Conservation (phyloP, 164 flowering plant genomes). For the Dillenia turbinata region DNA sequence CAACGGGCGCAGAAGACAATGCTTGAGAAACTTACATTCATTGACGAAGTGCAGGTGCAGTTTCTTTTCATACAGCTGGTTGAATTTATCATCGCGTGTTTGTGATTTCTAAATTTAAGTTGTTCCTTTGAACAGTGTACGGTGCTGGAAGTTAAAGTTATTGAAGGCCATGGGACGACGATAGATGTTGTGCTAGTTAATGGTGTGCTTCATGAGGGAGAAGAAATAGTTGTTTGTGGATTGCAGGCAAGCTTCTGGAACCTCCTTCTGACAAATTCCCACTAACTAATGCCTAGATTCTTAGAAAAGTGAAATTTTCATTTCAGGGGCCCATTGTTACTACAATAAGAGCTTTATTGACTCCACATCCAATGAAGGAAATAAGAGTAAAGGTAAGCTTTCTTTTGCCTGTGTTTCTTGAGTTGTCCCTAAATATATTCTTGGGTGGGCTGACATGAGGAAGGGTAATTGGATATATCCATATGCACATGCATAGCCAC, state of each 20-base stretch:
- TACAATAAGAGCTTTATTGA: constrained; percentile 79
- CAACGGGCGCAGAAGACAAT: constrained; percentile 94
- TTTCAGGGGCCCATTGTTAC: constrained; percentile 93
- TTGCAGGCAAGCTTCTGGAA: constrained; percentile 59
- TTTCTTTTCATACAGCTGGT: constrained; percentile 1
- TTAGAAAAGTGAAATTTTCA: constrained; percentile 4
- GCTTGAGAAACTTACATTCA: constrained; percentile 84
- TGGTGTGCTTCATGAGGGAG: constrained; percentile 97
- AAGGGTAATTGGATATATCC: too few species aligned
- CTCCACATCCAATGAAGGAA: constrained; percentile 99
- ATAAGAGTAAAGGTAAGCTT: constrained; percentile 79
- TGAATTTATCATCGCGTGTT: background rate
- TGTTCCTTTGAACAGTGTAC: constrained; percentile 63
- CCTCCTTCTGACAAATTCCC: background rate
- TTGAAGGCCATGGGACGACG: constrained; percentile 97
- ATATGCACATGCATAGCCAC: too few species aligned
- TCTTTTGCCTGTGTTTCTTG: background rate
- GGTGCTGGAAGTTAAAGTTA: constrained; percentile 95
- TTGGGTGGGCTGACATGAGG: too few species aligned
- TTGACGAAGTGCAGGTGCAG: constrained; percentile 73
- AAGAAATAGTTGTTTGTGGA: constrained; percentile 97
- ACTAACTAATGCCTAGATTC: background rate
- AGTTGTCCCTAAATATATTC: too few species aligned
- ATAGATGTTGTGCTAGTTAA: constrained; percentile 97
- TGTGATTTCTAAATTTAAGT: constrained; percentile 3